A percentile compares a stretch with the other conserved stretches of the same genome.
phyloP scores from a whole-genome alignment of 805 yeast genomes.

The Torulaspora microellipsoides region DNA sequence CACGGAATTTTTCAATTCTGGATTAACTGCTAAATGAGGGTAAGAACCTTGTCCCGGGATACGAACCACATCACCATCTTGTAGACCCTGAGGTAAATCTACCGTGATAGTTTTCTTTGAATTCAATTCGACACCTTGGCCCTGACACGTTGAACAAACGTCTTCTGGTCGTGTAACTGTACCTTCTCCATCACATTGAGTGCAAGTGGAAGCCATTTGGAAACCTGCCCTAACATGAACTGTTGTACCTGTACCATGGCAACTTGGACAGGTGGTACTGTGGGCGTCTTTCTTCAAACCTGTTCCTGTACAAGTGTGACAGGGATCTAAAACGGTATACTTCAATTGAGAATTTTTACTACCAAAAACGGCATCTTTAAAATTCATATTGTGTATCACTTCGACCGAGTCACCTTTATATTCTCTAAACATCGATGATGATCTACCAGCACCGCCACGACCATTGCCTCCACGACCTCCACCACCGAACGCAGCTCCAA shows the following conservation, averaged over 20 bases:
- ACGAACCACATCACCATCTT: constrained; percentile 80
- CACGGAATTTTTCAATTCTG: constrained; percentile 43
- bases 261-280: constrained; percentile 73
- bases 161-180: constrained; percentile 63
- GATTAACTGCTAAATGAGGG: constrained; percentile 71
- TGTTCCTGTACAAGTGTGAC: constrained; percentile 75
- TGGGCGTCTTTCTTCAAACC: constrained; percentile 73
- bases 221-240: constrained; percentile 88
- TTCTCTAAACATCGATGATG: constrained; percentile 48
- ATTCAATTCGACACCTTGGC: constrained; percentile 72
- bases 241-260: constrained; percentile 91
- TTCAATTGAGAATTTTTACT: constrained; percentile 55
- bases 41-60: constrained; percentile 88
- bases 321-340: constrained; percentile 70
- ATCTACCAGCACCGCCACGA: constrained; percentile 22
- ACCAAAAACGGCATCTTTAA: constrained; percentile 88
- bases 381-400: constrained; percentile 63
- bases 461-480: constrained; percentile 32
- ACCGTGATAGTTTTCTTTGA: constrained; percentile 66
- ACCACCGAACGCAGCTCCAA: constrained; percentile 39
- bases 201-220: constrained; percentile 94
- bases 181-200: constrained; percentile 83
- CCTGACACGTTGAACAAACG: constrained; percentile 77
- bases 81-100: constrained; percentile 83
- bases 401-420: constrained; percentile 88